These are phyloP conservation scores for Trypanosoma caninum DNA, from an alignment of 208 protist genomes.

Conservation along the genomic window DNA sequence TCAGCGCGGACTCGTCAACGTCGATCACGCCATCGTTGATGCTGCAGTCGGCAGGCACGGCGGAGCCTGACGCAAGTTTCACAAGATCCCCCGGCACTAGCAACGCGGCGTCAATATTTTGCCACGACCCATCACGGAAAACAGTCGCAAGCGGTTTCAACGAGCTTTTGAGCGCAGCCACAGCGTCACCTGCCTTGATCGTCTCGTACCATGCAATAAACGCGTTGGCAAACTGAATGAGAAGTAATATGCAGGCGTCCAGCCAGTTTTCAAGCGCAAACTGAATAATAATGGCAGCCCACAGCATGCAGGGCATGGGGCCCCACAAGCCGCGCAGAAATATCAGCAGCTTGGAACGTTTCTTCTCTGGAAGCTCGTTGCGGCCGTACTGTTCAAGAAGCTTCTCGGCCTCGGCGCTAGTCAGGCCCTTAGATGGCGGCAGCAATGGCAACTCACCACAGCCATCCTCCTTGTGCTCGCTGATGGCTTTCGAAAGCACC, in stretches of 20 bases:
- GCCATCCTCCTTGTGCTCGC: conserved; percentile 43
- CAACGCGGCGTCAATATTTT: conserved; percentile 65
- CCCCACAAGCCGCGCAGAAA: conserved; percentile 78
- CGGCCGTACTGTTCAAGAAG: conserved; percentile 66
- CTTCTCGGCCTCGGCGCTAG: conserved; percentile 50
- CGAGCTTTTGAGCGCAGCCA: conserved; percentile 88
- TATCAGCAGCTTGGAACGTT: conserved; percentile 71
- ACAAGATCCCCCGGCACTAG: conserved; percentile 94
- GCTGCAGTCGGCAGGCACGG: conserved; percentile 92
- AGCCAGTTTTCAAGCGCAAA: conserved; percentile 85
- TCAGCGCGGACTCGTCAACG: conserved; percentile 93
- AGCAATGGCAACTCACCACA: conserved; percentile 17
- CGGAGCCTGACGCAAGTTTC: conserved; percentile 85
- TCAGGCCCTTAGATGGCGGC: conserved; percentile 54
- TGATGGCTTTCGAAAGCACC: conserved; percentile 72
- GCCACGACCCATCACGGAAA: conserved; percentile 78
- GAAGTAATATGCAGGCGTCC: conserved; percentile 80
- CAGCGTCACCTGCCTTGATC: conserved; percentile 89
- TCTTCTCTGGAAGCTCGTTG: conserved; percentile 77
- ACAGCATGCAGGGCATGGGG: conserved; percentile 83
- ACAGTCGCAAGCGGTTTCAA: conserved; percentile 79
- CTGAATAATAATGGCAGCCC: conserved; percentile 87
- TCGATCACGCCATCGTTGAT: conserved; percentile 85
- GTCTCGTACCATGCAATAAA: conserved; percentile 92
- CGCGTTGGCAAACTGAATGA: conserved; percentile 80